A percentile compares a stretch with the other conserved stretches of the same genome.
phyloP scores from a whole-genome alignment of 768 basidiomycete genomes.

The Amanita exitialis region DNA sequence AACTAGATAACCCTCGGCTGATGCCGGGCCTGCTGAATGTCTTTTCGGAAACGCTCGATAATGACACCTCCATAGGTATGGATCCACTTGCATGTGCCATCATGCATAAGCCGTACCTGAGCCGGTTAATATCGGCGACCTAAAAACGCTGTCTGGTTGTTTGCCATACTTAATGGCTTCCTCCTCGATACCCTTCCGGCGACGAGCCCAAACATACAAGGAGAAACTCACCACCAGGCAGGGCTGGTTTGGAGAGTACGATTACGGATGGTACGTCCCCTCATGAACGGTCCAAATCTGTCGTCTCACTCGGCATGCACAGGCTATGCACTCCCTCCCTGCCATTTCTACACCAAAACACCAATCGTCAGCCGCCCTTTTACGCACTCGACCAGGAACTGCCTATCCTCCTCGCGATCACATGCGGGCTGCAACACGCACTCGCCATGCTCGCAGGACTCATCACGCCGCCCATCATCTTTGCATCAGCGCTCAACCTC shows the following conservation, averaged over 20 bases:
- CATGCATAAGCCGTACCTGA: too few relatives aligned
- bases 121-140: too few relatives aligned
- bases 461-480: slow-evolving; percentile 78
- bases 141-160: too few relatives aligned
- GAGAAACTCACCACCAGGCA: slow-evolving; percentile 32
- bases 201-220: slow-evolving; percentile 10
- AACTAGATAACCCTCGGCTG: too few relatives aligned
- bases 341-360: slow-evolving; percentile 38
- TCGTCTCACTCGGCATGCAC: neutral
- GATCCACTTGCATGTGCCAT: too few relatives aligned
- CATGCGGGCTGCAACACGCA: slow-evolving; percentile 66
- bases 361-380: slow-evolving; percentile 49
- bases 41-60: too few relatives aligned
- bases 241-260: slow-evolving; percentile 82
- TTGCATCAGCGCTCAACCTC: slow-evolving; percentile 52
- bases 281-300: neutral
- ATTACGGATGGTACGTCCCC: slow-evolving; percentile 45
- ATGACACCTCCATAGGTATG: too few relatives aligned
- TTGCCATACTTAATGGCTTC: too few relatives aligned
- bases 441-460: slow-evolving; percentile 79
- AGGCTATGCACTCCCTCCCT: slow-evolving; percentile 61
- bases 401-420: slow-evolving; percentile 62
- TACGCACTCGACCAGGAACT: slow-evolving; percentile 65
- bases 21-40: too few relatives aligned
- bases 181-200: neutral